Evolutionary conservation across 176 grass and related monocot species (phyloP).

Genomic region (Calamus simplicifolius): DNA sequence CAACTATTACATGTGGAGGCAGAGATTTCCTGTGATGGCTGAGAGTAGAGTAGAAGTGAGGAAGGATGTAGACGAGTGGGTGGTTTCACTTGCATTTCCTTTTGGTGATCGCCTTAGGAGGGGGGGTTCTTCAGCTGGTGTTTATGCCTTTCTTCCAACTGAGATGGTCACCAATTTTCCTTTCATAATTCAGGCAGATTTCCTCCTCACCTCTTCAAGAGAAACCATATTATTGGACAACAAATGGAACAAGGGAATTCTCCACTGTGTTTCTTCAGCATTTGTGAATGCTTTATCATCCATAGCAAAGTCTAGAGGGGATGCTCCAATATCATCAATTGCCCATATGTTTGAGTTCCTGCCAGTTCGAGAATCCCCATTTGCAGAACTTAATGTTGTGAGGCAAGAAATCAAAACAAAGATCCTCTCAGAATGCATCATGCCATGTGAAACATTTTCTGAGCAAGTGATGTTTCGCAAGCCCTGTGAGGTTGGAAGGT

Average conservation of each 20-base stretch:
- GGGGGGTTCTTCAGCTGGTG: conserved; percentile 24
- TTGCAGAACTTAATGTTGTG: conserved; percentile 41
- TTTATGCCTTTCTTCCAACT: conserved; percentile 71
- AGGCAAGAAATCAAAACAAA: conserved; percentile 47
- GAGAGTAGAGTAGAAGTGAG: conserved; percentile 56
- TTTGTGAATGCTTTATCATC: conserved; percentile 51
- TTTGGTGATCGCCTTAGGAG: conserved; percentile 31
- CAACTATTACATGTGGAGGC: conserved; percentile 73
- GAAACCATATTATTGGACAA: conserved; percentile 49
- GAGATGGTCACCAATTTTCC: conserved; percentile 66
- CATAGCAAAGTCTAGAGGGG: conserved; percentile 32
- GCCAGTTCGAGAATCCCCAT: conserved; percentile 25
- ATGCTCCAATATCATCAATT: conserved; percentile 25
- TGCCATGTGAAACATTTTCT: conserved; percentile 47
- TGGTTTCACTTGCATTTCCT: conserved; percentile 63
- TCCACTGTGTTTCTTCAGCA: conserved; percentile 49
- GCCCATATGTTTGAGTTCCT: conserved; percentile 43
- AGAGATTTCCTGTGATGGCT: conserved; percentile 53
- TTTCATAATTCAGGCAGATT: conserved; percentile 77
- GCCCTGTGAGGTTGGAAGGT: conserved; percentile 28
- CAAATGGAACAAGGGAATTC: conserved; percentile 78
- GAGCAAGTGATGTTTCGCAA: conserved; percentile 63
- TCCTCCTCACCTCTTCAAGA: conserved; percentile 58
- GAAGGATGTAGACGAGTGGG: conserved; percentile 56
- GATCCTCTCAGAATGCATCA: conserved; percentile 34